Base-by-base conservation (phyloP, 805 yeast genomes). In the Yarrowia porcina region DNA sequence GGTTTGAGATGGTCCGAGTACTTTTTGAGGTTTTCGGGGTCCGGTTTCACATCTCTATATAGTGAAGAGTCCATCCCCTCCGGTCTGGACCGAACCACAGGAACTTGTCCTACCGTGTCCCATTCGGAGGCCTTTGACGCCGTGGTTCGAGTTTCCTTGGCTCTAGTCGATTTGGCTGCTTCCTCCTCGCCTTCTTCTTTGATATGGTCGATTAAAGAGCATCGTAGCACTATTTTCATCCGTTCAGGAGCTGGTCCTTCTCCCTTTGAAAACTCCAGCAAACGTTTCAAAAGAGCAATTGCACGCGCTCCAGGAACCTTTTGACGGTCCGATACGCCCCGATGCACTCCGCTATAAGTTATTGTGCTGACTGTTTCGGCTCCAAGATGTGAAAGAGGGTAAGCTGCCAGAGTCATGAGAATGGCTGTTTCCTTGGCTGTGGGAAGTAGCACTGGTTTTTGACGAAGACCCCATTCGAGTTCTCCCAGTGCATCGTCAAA, bases 321-420 rank as follows among this genome's bases (percentile, higher is more conserved):
- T 32, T 52, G 42, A 8, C n/a, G n/a, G 59, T 35, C 44, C 1
- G 25, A 18, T 9, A 4, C 13, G 13, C 44, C 59, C 12, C 59
- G 44, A 12, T 36, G 44, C 17, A 52, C 28, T 8, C 59, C 27
- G 23, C 12, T 52, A 13, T 52, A 52, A 32, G 44, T 18, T 32
- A 52, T 35, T 13, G 21, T 25, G 10, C 20, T 35, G 21, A 52
- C 59, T 6, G 15, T n/a, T 21, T 52, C 25, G 7, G 44, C 28
- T 23, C 59, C 59, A n/a, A 52, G 21, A 13, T 52, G 59, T 2
- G 59, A 52, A 5, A 52, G 44, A 52, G 59, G 59, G 15, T 52
- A 52, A 9, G 32, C 42, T 4, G 59, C 32, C 25, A 52, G 33
- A 3, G 59, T 52, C 44, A 36, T 52, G 44, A 52, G 44, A 13